A percentile compares a stretch with the other conserved stretches of the same genome.
Conservation (phyloP, 495 filamentous ascomycete species). For the Penicillium cataractarum region DNA sequence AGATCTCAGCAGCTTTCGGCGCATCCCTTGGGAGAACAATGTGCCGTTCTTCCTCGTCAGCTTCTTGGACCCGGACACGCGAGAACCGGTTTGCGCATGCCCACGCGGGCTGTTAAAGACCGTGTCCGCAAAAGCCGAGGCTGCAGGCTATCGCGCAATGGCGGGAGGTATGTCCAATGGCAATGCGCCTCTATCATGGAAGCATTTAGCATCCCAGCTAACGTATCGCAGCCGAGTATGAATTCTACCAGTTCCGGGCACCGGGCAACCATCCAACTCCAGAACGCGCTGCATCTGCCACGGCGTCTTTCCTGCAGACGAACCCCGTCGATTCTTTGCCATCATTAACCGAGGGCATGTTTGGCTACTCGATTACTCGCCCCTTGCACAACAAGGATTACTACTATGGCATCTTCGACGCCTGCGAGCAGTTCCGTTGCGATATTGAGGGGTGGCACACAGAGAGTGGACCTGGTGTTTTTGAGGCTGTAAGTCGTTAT, state of each 20-base stretch:
- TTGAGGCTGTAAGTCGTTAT: conserved; percentile 72
- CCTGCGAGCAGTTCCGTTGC: conserved; percentile 79
- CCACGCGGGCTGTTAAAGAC: conserved; percentile 76
- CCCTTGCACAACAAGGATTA: conserved; percentile 93
- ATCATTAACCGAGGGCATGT: conserved; percentile 92
- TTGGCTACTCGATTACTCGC: conserved; percentile 93
- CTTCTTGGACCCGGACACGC: conserved; percentile 66
- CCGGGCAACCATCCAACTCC: conserved; percentile 53
- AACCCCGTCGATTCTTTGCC: conserved; percentile 75
- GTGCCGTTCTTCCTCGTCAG: conserved; percentile 91
- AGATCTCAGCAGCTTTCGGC: conserved; percentile 78
- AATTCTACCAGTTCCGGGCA: conserved; percentile 91
- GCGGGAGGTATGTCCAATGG: conserved; percentile 71
- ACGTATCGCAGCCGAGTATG: conserved; percentile 76
- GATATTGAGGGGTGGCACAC: conserved; percentile 97
- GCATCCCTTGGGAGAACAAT: conserved; percentile 94
- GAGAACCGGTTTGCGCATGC: conserved; percentile 73
- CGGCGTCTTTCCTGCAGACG: conserved; percentile 70
- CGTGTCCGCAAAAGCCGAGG: conserved; percentile 65
- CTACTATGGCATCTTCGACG: conserved; percentile 87
- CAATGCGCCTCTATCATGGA: too few species aligned
- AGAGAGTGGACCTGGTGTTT: conserved; percentile 93
- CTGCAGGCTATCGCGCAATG: conserved; percentile 77
- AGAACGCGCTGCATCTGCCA: conserved; percentile 68
- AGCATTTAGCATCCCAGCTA: conserved; percentile 3